phyloP scores from a whole-genome alignment of 2,329 filamentous ascomycete genomes.

The Anthostomella pinea region DNA sequence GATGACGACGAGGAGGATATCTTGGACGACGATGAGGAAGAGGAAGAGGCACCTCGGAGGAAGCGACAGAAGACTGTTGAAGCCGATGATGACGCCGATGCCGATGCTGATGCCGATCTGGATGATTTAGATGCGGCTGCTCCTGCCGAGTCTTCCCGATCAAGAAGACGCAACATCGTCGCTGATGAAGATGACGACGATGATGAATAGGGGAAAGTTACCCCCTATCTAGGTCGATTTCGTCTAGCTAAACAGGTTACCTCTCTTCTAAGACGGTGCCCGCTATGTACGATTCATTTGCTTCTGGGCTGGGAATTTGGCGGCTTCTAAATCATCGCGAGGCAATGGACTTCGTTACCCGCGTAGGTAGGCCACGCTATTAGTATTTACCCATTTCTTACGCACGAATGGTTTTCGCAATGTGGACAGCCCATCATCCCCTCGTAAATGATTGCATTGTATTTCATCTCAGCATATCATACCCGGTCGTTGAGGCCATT shows the following conservation, averaged over 20 bases:
- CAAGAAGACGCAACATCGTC: constrained; percentile 55
- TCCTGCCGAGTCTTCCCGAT: constrained; percentile 38
- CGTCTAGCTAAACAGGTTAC: neutral
- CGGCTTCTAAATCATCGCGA: too few relatives aligned
- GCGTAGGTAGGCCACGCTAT: too few relatives aligned
- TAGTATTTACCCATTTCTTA: too few relatives aligned
- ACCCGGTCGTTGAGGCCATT: too few relatives aligned
- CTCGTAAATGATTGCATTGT: too few relatives aligned
- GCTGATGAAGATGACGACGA: constrained; percentile 64
- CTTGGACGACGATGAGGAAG: constrained; percentile 49
- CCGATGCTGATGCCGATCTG: constrained; percentile 54
- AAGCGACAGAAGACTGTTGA: constrained; percentile 53
- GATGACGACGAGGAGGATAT: constrained; percentile 61
- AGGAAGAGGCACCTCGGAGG: constrained; percentile 40
- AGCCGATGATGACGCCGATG: constrained; percentile 44
- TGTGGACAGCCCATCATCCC: too few relatives aligned
- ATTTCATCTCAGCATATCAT: too few relatives aligned
- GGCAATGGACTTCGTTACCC: too few relatives aligned
- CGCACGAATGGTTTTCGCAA: too few relatives aligned
- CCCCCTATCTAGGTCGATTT: neutral
- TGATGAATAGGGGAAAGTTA: constrained; percentile 37
- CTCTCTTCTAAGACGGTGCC: too few relatives aligned
- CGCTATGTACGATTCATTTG: too few relatives aligned
- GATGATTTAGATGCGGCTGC: constrained; percentile 45
- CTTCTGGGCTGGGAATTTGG: neutral